Base-by-base conservation (phyloP, 1,284 basidiomycete genomes). In the Trametes hirsuta region DNA sequence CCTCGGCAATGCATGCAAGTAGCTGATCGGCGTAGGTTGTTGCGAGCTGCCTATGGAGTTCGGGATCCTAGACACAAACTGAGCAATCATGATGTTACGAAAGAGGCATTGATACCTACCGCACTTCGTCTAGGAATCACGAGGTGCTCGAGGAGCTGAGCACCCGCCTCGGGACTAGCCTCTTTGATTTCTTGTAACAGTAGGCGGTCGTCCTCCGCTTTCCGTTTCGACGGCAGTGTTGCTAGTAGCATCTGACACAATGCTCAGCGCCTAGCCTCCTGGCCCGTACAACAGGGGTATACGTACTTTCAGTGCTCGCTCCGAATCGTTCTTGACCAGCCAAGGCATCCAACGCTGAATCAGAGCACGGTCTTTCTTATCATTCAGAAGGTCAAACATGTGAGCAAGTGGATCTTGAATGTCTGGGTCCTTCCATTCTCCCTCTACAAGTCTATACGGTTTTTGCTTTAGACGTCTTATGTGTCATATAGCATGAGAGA, bases 281-380 rank as follows among this genome's bases (percentile, higher is more conserved):
- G 1, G 30, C 8, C 5, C 37, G 22, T 6, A 30, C 30, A 6
- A 21, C 2, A 11, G 12, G 6, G 6, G 14, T 11, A 9, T 11
- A 42, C 58, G 52, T 66, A 93, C 93, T 77, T 86, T 85, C 37
- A 97, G 71, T 1, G 88, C 93, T 40, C 84, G 83, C 18, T 89
- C 86, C 0, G 84, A 77, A 71, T 93, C 86, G 25, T 83, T 82
- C 66, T 82, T 83, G 0, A 87, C 81, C 22, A 98, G 74, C 95
- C 95, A 97, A 5, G 93, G 73, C 0, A 84, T 90, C 84, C 93
- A 95, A 53, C 84, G 81, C 59, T 88, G 85, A 3, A 87, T 84
- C 47, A 93, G 68, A 5, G 76, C 71, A 24, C 84, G 81, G 69
- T 93, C 87, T 44, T 82, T 80, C 63, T 82, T 85, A 55, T 79